Conservation (phyloP, 2,329 filamentous ascomycete species). For the Colletotrichum lindemuthianum region DNA sequence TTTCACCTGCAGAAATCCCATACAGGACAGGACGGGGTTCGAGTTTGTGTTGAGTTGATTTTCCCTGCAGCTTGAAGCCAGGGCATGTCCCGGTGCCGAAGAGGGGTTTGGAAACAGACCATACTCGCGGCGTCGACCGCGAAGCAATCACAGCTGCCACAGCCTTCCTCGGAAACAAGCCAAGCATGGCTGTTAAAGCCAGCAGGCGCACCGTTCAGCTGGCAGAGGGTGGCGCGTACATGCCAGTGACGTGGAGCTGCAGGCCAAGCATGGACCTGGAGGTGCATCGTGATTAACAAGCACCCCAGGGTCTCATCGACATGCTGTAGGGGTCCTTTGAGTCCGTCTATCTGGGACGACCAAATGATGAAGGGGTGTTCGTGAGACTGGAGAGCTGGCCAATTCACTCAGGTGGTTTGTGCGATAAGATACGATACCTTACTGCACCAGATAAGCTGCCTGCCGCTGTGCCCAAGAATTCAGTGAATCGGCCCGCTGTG, state of each 20-base stretch:
- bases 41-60: too few relatives aligned
- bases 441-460: too few relatives aligned
- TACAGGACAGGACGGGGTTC: too few relatives aligned
- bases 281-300: slow-evolving; percentile 3
- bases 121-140: not conserved
- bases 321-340: not conserved
- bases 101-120: not conserved
- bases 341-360: not conserved
- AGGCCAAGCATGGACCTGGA: not conserved
- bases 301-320: not conserved
- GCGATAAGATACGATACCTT: too few relatives aligned
- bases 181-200: too few relatives aligned
- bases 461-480: too few relatives aligned
- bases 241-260: slow-evolving; percentile 5
- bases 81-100: too few relatives aligned
- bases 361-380: too few relatives aligned
- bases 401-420: too few relatives aligned
- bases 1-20: not conserved
- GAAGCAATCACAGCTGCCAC: not conserved
- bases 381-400: too few relatives aligned
- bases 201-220: slow-evolving; percentile 4
- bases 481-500: too few relatives aligned
- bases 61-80: too few relatives aligned
- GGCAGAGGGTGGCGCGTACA: slow-evolving; percentile 4
- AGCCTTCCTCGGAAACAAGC: not conserved